A percentile compares a stretch with the other conserved stretches of the same genome.
These are phyloP conservation scores for Cymodocea nodosa DNA, from an alignment of 116 monocot species.

Conservation along the genomic window DNA sequence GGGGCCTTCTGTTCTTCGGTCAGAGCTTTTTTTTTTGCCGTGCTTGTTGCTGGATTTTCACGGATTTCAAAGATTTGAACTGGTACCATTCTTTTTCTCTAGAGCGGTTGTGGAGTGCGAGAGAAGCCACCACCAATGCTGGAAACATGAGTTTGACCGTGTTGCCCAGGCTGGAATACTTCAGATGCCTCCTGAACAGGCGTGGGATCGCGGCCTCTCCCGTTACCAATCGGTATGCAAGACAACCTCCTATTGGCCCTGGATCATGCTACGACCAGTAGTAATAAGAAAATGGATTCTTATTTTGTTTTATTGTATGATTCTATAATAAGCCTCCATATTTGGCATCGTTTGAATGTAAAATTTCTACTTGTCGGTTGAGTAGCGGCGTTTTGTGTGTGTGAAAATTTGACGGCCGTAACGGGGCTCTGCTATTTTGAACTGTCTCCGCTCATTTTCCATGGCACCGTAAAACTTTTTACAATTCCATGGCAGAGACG, in stretches of 20 bases:
- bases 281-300: slow-evolving; percentile 11
- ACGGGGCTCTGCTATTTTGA: no score
- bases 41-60: neutral
- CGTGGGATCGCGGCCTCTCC: slow-evolving; percentile 92
- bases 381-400: no score
- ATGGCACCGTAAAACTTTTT: no score
- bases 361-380: no score
- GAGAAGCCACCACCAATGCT: slow-evolving; percentile 31
- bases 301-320: no score
- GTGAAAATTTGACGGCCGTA: no score
- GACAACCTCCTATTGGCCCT: slow-evolving; percentile 57
- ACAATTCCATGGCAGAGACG: no score
- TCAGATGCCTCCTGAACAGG: slow-evolving; percentile 78
- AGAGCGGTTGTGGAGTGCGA: slow-evolving; percentile 86
- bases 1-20: neutral
- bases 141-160: slow-evolving; percentile 33
- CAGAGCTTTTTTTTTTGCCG: neutral
- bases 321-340: no score
- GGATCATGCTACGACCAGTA: slow-evolving; percentile 93
- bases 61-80: neutral
- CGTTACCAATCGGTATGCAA: slow-evolving; percentile 50
- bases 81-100: neutral
- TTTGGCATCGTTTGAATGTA: no score
- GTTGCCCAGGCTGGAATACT: slow-evolving; percentile 64
- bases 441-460: no score